These are phyloP conservation scores for Mollisiaceae sp. DNA, from an alignment of 2,329 filamentous ascomycete species.

Conservation along the genomic window DNA sequence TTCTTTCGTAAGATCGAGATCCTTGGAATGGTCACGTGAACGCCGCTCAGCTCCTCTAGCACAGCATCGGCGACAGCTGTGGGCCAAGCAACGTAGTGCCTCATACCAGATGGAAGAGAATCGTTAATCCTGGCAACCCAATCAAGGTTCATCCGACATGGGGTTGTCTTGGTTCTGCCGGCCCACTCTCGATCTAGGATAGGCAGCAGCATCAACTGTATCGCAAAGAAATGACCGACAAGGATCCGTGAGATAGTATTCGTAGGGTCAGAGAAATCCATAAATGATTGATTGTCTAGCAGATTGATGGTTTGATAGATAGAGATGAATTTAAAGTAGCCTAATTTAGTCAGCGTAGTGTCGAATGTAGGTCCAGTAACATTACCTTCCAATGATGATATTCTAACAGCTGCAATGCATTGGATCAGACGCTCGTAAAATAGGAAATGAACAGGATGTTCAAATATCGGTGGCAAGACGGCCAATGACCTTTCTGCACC, in stretches of 20 bases:
- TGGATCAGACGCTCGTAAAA: constrained; percentile 53
- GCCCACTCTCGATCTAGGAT: constrained; percentile 43
- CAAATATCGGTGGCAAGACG: constrained; percentile 50
- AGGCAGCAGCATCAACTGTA: constrained; percentile 51
- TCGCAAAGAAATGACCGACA: constrained; percentile 52
- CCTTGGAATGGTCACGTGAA: neutral
- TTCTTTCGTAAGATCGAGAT: constrained; percentile 24
- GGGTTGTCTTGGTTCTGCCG: constrained; percentile 22
- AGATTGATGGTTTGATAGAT: constrained; percentile 49
- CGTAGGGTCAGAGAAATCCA: constrained; percentile 48
- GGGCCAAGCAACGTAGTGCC: constrained; percentile 30
- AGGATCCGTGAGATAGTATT: constrained; percentile 51
- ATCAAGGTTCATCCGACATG: constrained; percentile 14
- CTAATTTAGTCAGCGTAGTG: constrained; percentile 17
- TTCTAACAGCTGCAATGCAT: constrained; percentile 46
- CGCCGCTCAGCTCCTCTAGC: constrained; percentile 17
- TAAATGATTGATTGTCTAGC: constrained; percentile 49
- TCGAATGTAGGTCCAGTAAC: neutral
- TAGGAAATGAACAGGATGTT: constrained; percentile 49
- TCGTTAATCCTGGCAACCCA: constrained; percentile 21
- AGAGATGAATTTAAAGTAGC: constrained; percentile 49
- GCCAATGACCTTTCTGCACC: constrained; percentile 52
- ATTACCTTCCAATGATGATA: constrained; percentile 35
- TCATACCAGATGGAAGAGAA: neutral
- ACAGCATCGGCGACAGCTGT: constrained; percentile 26